Evolutionary conservation across 768 basidiomycete genomes (phyloP).

Genomic region (Boletus rubroflammeus): DNA sequence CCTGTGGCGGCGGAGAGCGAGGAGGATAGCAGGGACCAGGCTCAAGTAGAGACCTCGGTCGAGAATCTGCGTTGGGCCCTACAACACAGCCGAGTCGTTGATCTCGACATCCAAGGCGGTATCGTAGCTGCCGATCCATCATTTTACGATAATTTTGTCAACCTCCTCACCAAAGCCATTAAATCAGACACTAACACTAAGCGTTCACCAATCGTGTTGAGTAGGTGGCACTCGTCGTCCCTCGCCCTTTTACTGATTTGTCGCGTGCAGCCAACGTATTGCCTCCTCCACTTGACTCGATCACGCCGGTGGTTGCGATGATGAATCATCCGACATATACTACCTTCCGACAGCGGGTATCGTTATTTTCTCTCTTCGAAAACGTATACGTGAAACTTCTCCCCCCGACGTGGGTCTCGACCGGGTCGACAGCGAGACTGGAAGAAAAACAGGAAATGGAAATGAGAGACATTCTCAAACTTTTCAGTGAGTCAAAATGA

Average conservation of each 20-base stretch:
- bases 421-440: conserved; percentile 36
- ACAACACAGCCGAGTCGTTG: conserved; percentile 56
- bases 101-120: conserved; percentile 62
- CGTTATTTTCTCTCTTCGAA: conserved; percentile 73
- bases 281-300: conserved; percentile 72
- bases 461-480: conserved; percentile 67
- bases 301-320: conserved; percentile 70
- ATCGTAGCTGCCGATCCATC: conserved; percentile 45
- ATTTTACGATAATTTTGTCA: conserved; percentile 65
- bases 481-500: conserved; percentile 63
- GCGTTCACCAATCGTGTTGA: conserved; percentile 60
- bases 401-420: conserved; percentile 68
- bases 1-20: conserved; percentile 31
- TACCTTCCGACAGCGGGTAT: conserved; percentile 67
- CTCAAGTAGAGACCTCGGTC: conserved; percentile 39
- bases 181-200: conserved; percentile 23
- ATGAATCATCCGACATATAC: conserved; percentile 75
- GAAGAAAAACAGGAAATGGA: conserved; percentile 38
- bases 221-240: conserved; percentile 34
- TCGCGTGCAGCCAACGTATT: conserved; percentile 62
- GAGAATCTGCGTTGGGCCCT: conserved; percentile 66
- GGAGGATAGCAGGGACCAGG: conserved; percentile 10
- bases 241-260: neutral
- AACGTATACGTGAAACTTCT: conserved; percentile 69
- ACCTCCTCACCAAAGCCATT: conserved; percentile 63